Conservation (phyloP, 2,329 filamentous ascomycete genomes). For the Pleoardoris graminearum region DNA sequence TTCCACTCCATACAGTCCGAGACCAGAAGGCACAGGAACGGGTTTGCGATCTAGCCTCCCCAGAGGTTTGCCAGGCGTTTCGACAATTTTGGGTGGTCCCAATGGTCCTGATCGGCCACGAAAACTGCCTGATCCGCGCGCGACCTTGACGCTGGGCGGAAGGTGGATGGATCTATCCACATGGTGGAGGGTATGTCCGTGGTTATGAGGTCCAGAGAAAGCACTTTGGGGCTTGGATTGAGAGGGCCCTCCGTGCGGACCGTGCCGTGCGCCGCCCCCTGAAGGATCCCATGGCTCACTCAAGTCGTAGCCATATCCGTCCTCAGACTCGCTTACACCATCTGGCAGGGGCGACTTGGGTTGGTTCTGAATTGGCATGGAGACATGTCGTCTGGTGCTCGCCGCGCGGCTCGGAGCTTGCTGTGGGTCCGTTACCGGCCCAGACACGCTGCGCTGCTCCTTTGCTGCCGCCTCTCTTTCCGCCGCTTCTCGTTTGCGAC, state of each 20-base stretch:
- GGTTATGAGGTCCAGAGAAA: conserved; percentile 26
- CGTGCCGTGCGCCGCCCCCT: conserved; percentile 19
- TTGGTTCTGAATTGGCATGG: conserved; percentile 33
- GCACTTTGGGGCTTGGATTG: conserved; percentile 9
- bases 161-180: conserved; percentile 24
- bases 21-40: conserved; percentile 27
- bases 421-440: conserved; percentile 24
- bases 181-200: conserved; percentile 22
- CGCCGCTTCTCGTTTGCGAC: conserved; percentile 36
- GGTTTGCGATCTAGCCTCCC: conserved; percentile 31
- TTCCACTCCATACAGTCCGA: conserved; percentile 39
- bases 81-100: conserved; percentile 9
- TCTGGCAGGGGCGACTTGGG: conserved; percentile 28
- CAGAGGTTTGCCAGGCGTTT: conserved; percentile 14
- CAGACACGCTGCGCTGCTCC: conserved; percentile 36
- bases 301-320: conserved; percentile 34
- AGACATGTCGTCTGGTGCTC: conserved; percentile 37
- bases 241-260: conserved; percentile 15
- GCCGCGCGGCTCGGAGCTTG: conserved; percentile 18
- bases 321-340: conserved; percentile 33
- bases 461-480: conserved; percentile 35
- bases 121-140: conserved; percentile 35
- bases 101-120: conserved; percentile 32
- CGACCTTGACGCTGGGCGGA: conserved; percentile 29
- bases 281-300: conserved; percentile 43